Percentiles rank a stretch among this genome's conserved stretches.
These are phyloP conservation scores for Saccharomyces hybrid DNA, from an alignment of 1,139 yeast species.

Conservation along the genomic window DNA sequence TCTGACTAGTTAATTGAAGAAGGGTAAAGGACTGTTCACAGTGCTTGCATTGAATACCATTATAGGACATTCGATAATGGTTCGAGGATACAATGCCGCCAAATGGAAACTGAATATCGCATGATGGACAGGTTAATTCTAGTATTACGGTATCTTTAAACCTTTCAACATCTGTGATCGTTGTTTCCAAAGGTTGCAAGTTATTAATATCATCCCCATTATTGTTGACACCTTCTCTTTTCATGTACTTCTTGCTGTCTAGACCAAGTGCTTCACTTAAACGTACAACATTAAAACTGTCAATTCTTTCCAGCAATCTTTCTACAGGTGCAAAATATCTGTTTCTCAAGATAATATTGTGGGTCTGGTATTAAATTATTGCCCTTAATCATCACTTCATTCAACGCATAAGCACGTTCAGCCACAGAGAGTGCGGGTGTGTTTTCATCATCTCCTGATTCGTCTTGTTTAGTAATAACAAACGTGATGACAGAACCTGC, in stretches of 20 bases:
- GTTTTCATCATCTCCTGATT: constrained; percentile 16
- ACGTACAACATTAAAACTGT: constrained; percentile 76
- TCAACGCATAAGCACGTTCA: constrained; percentile 72
- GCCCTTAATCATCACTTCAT: constrained; percentile 53
- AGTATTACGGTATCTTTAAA: constrained; percentile 59
- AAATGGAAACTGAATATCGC: constrained; percentile 55
- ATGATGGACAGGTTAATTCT: constrained; percentile 49
- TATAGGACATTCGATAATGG: constrained; percentile 51
- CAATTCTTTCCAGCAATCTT: constrained; percentile 76
- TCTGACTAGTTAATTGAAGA: constrained; percentile 57
- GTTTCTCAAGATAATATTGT: constrained; percentile 74
- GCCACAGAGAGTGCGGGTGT: constrained; percentile 35
- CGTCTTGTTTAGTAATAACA: constrained; percentile 50
- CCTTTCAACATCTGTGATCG: constrained; percentile 73
- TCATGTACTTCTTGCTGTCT: constrained; percentile 58
- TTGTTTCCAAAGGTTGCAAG: constrained; percentile 71
- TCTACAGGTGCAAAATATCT: constrained; percentile 87
- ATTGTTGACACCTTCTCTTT: constrained; percentile 39
- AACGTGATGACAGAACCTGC: constrained; percentile 89
- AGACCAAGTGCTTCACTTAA: constrained; percentile 73
- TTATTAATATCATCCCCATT: constrained; percentile 38
- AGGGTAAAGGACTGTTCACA: constrained; percentile 50
- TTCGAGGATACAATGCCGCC: constrained; percentile 66
- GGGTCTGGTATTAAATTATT: constrained; percentile 61
- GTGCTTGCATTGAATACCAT: constrained; percentile 63